A percentile compares a stretch with the other conserved stretches of the same genome.
Conservation (phyloP, 2,329 filamentous ascomycete species). For the Talaromyces funiculosus region DNA sequence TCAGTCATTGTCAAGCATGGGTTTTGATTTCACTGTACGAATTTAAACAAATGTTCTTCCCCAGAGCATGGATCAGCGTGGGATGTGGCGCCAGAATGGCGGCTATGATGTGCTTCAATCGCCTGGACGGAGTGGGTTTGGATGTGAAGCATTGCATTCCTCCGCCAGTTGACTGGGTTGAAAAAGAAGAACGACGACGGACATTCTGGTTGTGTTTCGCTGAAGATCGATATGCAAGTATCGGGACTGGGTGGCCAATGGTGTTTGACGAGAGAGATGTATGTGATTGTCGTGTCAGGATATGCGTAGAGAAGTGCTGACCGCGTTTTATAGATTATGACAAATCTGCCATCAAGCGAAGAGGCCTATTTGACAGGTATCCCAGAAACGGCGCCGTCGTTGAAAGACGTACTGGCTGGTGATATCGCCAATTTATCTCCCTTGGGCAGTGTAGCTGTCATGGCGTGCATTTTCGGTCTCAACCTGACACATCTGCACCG, state of each 20-base stretch:
- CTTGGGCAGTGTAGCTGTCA: conserved; percentile 72
- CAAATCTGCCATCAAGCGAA: conserved; percentile 76
- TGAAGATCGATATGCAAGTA: conserved; percentile 85
- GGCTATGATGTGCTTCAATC: conserved; percentile 90
- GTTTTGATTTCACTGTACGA: conserved; percentile 75
- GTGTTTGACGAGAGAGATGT: conserved; percentile 82
- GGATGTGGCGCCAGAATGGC: conserved; percentile 73
- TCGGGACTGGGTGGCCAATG: conserved; percentile 97
- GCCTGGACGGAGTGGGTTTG: conserved; percentile 72
- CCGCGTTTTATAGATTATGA: conserved; percentile 57
- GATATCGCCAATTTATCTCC: conserved; percentile 67
- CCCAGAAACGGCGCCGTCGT: conserved; percentile 57
- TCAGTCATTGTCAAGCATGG: conserved; percentile 83
- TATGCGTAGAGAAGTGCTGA: not conserved
- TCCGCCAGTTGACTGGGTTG: conserved; percentile 86
- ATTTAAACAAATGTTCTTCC: conserved; percentile 97
- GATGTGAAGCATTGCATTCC: conserved; percentile 91
- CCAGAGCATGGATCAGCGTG: conserved; percentile 87
- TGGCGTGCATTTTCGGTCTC: conserved; percentile 85
- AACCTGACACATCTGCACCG: conserved; percentile 90
- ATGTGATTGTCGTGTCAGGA: conserved; percentile 20
- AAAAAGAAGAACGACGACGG: conserved; percentile 80
- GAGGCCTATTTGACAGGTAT: conserved; percentile 78
- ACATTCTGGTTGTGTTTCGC: conserved; percentile 96
- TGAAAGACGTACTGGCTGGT: conserved; percentile 53